Evolutionary conservation across 495 filamentous ascomycete species (phyloP).

Genomic region (Podospora tetraspora): DNA sequence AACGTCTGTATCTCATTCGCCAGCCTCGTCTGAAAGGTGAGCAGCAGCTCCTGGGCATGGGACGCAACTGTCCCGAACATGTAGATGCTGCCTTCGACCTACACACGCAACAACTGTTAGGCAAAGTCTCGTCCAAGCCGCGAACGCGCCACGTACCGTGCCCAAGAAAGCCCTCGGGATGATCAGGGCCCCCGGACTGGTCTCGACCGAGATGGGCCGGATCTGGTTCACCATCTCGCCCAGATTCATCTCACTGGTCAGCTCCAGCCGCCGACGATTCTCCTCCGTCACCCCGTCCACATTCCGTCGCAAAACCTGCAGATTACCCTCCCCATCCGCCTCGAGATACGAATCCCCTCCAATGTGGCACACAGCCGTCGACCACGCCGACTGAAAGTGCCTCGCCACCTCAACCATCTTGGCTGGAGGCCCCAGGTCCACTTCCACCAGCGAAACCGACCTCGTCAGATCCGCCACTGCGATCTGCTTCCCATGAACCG

Average conservation of each 20-base stretch:
- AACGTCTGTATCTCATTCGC: slow-evolving; percentile 55
- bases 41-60: slow-evolving; percentile 68
- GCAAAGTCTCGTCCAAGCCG: slow-evolving; percentile 20
- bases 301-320: slow-evolving; percentile 72
- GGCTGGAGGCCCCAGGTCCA: slow-evolving; percentile 42
- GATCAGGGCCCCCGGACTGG: slow-evolving; percentile 56
- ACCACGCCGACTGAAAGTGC: slow-evolving; percentile 76
- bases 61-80: slow-evolving; percentile 74
- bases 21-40: slow-evolving; percentile 71
- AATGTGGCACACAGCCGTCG: slow-evolving; percentile 65
- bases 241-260: slow-evolving; percentile 74
- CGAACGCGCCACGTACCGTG: slow-evolving; percentile 57
- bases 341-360: slow-evolving; percentile 69
- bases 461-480: slow-evolving; percentile 94
- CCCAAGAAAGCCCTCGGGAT: slow-evolving; percentile 81
- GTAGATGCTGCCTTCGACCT: slow-evolving; percentile 91
- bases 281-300: slow-evolving; percentile 64
- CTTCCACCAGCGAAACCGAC: slow-evolving; percentile 70
- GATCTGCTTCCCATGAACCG: slow-evolving; percentile 63
- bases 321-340: slow-evolving; percentile 80
- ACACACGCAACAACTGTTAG: neutral
- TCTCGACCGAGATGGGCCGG: slow-evolving; percentile 49
- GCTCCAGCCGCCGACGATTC: slow-evolving; percentile 62
- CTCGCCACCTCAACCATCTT: slow-evolving; percentile 67
- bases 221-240: slow-evolving; percentile 94